A percentile compares a stretch with the other conserved stretches of the same genome.
Evolutionary conservation across 371 early-diverging fungal genomes (phyloP).

Genomic region (Fennellomyces sp.): DNA sequence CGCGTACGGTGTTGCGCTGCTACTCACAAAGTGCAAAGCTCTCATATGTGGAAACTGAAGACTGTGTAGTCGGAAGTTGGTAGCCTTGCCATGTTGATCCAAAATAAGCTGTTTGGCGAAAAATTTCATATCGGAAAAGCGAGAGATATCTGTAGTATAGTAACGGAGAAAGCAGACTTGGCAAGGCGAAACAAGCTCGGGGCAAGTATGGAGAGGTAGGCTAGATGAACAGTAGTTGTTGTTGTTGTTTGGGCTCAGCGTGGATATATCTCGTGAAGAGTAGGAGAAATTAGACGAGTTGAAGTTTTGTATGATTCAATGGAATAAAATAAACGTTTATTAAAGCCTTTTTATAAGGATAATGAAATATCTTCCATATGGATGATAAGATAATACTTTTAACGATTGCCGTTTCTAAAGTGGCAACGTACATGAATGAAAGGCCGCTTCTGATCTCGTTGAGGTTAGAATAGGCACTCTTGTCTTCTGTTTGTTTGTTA

Average conservation of each 20-base stretch:
- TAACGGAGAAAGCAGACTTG: neutral
- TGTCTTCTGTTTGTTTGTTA: neutral
- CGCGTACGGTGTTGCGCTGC: neutral
- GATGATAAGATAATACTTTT: no score
- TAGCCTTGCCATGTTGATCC: conserved; percentile 25
- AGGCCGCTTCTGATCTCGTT: neutral
- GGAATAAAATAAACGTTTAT: no score
- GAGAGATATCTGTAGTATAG: neutral
- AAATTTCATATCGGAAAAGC: conserved; percentile 4
- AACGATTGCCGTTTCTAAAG: neutral
- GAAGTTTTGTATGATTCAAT: no score
- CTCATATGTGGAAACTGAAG: conserved; percentile 23
- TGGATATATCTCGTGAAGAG: no score
- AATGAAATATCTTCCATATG: no score
- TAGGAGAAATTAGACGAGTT: no score
- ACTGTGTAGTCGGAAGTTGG: conserved; percentile 16
- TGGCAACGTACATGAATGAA: neutral
- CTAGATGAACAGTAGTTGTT: neutral
- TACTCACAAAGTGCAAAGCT: conserved; percentile 22
- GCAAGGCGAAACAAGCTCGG: neutral
- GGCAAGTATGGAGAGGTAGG: neutral
- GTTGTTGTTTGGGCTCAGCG: neutral
- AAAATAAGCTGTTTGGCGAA: conserved; percentile 15
- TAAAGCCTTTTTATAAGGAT: no score
- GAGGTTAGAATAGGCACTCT: neutral